Evolutionary conservation across 2,329 filamentous ascomycete species (phyloP).

Genomic region (Cercospora canescens): DNA sequence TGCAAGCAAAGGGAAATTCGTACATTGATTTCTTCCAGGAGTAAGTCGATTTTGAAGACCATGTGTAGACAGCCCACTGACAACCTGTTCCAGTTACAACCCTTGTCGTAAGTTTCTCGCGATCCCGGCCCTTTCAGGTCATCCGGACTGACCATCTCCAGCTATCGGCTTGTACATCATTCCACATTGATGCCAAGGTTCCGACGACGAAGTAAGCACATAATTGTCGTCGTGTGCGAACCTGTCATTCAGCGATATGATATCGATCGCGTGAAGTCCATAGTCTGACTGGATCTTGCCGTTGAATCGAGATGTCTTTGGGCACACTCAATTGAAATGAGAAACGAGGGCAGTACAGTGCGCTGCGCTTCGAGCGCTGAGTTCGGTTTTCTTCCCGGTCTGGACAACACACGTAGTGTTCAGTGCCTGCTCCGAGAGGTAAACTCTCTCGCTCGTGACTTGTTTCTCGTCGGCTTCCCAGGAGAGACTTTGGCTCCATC

Average conservation of each 20-base stretch:
- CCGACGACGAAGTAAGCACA: not conserved
- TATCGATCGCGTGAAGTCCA: no score
- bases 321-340: not conserved
- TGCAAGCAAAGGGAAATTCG: conserved; percentile 15
- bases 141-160: not conserved
- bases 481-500: not conserved
- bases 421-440: not conserved
- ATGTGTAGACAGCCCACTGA: not conserved
- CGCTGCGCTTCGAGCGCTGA: not conserved
- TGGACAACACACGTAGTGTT: not conserved
- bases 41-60: conserved; percentile 25
- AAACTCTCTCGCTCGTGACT: not conserved
- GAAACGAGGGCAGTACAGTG: not conserved
- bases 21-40: conserved; percentile 23
- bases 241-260: no score
- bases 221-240: not conserved
- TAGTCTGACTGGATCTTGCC: no score
- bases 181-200: not conserved
- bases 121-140: not conserved
- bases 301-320: not conserved
- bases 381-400: not conserved
- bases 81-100: not conserved
- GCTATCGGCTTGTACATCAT: conserved; percentile 8
- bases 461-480: not conserved
- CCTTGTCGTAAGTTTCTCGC: not conserved